Conservation (phyloP, 208 protist species). For the Leishmania turanica region DNA sequence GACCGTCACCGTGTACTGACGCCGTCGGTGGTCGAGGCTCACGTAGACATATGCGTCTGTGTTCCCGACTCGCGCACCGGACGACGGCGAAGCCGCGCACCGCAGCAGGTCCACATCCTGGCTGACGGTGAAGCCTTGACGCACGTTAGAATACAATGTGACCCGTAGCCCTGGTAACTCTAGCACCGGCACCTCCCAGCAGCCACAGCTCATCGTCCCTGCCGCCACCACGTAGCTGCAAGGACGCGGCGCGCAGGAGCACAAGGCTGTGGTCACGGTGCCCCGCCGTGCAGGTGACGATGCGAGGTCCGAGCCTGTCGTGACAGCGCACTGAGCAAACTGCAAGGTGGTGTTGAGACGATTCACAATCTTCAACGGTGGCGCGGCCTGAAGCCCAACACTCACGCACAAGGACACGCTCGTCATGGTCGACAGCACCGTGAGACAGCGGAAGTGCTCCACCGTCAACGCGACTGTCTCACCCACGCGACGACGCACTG, state of each 20-base stretch:
- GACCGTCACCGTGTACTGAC: conserved; percentile 35
- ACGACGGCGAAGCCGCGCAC: conserved; percentile 19
- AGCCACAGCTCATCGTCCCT: conserved; percentile 23
- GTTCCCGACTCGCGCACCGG: conserved; percentile 18
- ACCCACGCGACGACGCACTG: not conserved
- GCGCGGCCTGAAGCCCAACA: conserved; percentile 9
- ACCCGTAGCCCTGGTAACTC: conserved; percentile 22
- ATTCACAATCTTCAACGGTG: conserved; percentile 28
- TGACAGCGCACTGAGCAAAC: conserved; percentile 11
- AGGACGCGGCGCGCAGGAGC: conserved; percentile 4
- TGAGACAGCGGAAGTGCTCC: conserved; percentile 17
- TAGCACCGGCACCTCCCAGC: conserved; percentile 35
- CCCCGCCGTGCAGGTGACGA: not conserved
- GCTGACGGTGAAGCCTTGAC: conserved; percentile 14
- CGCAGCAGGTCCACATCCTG: conserved; percentile 28
- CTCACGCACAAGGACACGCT: conserved; percentile 9
- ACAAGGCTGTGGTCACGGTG: conserved; percentile 14
- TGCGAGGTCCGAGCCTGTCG: not conserved
- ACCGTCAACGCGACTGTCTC: not conserved
- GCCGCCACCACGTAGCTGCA: conserved; percentile 23
- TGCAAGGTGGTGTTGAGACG: conserved; percentile 22
- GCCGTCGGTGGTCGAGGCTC: conserved; percentile 13
- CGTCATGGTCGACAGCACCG: conserved; percentile 18
- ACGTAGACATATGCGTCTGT: conserved; percentile 35
- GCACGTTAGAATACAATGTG: conserved; percentile 26